A percentile compares a stretch with the other conserved stretches of the same genome.
phyloP scores from a whole-genome alignment of 2,329 filamentous ascomycete genomes.

The Ceratocystis huliohia region DNA sequence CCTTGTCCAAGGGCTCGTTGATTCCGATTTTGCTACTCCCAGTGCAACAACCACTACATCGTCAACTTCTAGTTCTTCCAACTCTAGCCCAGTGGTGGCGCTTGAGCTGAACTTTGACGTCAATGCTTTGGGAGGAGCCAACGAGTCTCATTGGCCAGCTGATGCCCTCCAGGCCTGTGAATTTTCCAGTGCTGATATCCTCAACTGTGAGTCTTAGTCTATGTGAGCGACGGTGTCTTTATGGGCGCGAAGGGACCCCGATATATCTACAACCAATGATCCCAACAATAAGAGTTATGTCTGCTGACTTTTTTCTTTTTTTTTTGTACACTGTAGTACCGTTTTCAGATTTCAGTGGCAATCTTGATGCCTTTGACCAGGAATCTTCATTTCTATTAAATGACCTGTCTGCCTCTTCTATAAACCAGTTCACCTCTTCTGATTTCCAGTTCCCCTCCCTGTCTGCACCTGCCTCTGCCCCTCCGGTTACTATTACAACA shows the following conservation, averaged over 20 bases:
- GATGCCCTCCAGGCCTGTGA: conserved; percentile 6
- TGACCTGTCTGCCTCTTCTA: conserved; percentile 4
- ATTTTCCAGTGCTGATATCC: background rate
- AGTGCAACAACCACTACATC: background rate
- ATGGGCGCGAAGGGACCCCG: background rate
- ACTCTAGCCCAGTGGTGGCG: conserved; percentile 17
- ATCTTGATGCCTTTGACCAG: conserved; percentile 13
- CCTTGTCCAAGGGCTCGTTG: background rate
- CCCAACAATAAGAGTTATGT: background rate
- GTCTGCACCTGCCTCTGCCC: conserved; percentile 12
- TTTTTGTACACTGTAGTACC: background rate
- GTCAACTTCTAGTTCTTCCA: conserved; percentile 6
- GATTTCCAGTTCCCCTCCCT: conserved; percentile 12
- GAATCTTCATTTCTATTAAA: conserved; percentile 8
- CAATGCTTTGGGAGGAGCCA: background rate
- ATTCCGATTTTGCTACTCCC: conserved; percentile 3
- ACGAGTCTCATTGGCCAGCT: conserved; percentile 9
- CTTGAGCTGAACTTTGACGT: conserved; percentile 13
- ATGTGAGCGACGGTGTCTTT: background rate
- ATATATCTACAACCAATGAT: background rate
- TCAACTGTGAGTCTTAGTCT: conserved; percentile 14
- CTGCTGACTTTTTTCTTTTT: too few relatives aligned
- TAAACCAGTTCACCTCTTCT: conserved; percentile 11
- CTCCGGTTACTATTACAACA: background rate
- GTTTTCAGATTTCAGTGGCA: conserved; percentile 10